Evolutionary conservation across 2,329 filamentous ascomycete species (phyloP), one percentile per base, ranked within the genome.

Genomic region (Biscogniauxia sp.): DNA sequence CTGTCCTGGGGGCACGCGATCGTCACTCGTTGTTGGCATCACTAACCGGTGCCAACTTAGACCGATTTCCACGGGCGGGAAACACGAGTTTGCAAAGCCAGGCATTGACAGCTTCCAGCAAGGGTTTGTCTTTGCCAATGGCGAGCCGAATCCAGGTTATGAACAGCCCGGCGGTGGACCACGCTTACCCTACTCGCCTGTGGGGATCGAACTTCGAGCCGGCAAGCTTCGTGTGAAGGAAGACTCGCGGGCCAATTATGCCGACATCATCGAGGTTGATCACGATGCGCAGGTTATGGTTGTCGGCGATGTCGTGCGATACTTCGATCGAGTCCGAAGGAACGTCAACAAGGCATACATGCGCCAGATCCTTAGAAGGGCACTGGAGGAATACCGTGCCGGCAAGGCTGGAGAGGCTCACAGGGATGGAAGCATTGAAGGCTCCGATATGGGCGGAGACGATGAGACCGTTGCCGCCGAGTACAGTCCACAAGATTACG

Each of bases 291-390:
- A 74, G 57, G 73, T 76, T 45, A 71, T 76, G 63, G 72, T 75
- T 2, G 67, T 76, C 28, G 74, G 74, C 26, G 73, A 74, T 51
- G 74, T 75, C 15, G 72, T 70, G n/a, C 69, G 70, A 49, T 76
- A 76, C 63, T 76, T 76, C 61, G 74, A 76, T 62, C 68, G 74
- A 15, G 70, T 76, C 20, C 71, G 74, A 20, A 67, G 73, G 32
- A 76, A 75, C 51, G 73, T 75, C 67, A 76, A 76, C 67, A 75
- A 74, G 65, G 74, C 74, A 1, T 74, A 69, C 61, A 75, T 75
- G 74, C 72, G 73, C 25, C 73, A 75, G 60, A 72, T 73, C 20
- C 65, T 75, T 37, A 66, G 72, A 45, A 72, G 69, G 49, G 73
- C 74, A 7, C 59, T 75, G 25, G 71, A 73, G 53, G 72, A 74